Conservation (phyloP, 768 basidiomycete species). For the Lepiota subincarnata region DNA sequence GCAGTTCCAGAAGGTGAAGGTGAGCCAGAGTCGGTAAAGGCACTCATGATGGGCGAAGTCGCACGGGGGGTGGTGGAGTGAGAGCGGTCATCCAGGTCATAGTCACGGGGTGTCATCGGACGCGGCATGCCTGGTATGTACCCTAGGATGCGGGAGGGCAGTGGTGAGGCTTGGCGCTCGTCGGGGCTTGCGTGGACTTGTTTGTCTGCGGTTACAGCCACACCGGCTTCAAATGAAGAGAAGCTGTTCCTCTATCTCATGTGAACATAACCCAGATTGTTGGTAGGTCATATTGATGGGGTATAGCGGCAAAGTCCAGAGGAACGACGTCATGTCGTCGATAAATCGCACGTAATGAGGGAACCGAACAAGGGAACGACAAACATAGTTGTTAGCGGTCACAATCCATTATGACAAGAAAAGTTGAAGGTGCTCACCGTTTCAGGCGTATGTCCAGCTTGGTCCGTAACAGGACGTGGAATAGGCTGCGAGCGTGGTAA, state of each 20-base stretch:
- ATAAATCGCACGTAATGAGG: not conserved
- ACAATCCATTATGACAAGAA: not conserved
- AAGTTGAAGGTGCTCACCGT: conserved; percentile 23
- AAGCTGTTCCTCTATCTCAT: conserved; percentile 30
- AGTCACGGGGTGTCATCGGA: conserved; percentile 85
- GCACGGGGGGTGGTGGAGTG: conserved; percentile 81
- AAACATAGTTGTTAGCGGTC: conserved; percentile 1
- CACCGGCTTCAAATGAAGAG: conserved; percentile 52
- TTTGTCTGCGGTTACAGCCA: conserved; percentile 34
- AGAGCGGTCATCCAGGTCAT: conserved; percentile 62
- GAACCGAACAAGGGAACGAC: not conserved
- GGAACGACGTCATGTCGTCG: not conserved
- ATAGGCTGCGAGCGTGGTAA: conserved; percentile 61
- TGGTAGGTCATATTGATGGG: not conserved
- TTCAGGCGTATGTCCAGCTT: conserved; percentile 21
- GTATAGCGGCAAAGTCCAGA: not conserved
- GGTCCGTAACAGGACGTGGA: conserved; percentile 35
- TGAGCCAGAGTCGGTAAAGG: conserved; percentile 26
- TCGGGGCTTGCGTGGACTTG: conserved; percentile 39
- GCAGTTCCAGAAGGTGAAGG: conserved; percentile 21
- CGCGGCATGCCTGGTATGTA: conserved; percentile 90
- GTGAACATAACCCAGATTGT: conserved; percentile 14
- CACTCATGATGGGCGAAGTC: conserved; percentile 50
- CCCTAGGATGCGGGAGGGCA: conserved; percentile 61
- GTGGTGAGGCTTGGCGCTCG: conserved; percentile 53